Conservation (phyloP, 371 early-diverging fungal genomes). For the Saksenaea vasiformis region DNA sequence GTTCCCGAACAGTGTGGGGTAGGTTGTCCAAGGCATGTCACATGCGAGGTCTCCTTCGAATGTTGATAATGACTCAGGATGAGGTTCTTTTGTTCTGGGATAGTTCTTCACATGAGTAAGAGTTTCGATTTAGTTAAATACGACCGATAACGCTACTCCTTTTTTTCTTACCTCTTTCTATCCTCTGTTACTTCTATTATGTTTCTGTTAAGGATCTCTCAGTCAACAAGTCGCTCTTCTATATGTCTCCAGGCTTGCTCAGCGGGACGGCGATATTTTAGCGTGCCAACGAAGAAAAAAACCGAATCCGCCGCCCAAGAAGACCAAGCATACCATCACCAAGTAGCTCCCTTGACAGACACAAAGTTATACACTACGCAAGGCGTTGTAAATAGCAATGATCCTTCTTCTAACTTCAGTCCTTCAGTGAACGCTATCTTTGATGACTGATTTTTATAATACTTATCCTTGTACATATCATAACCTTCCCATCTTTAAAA, state of each 20-base stretch:
- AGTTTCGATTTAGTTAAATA: neutral
- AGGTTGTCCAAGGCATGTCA: neutral
- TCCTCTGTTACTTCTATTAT: neutral
- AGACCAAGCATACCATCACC: conserved; percentile 25
- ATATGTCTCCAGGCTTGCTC: neutral
- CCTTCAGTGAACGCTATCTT: conserved; percentile 41
- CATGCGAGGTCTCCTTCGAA: neutral
- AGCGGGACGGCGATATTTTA: neutral
- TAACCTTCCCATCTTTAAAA: too few species aligned
- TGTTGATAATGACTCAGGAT: conserved; percentile 1
- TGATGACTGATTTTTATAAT: conserved; percentile 20
- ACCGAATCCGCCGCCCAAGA: neutral
- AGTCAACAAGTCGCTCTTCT: neutral
- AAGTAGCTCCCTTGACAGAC: conserved; percentile 33
- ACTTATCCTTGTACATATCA: too few species aligned
- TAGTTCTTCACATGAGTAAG: neutral
- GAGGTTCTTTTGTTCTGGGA: neutral
- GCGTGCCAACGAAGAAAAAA: neutral
- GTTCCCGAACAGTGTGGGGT: neutral
- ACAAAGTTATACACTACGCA: conserved; percentile 29
- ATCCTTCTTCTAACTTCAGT: conserved; percentile 19
- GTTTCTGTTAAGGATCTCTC: neutral
- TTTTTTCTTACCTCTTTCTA: neutral
- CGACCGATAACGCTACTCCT: neutral
- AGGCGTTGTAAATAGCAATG: conserved; percentile 7